These are phyloP conservation scores for Termitomyces sp. DNA, from an alignment of 768 basidiomycete species.

Conservation along the genomic window DNA sequence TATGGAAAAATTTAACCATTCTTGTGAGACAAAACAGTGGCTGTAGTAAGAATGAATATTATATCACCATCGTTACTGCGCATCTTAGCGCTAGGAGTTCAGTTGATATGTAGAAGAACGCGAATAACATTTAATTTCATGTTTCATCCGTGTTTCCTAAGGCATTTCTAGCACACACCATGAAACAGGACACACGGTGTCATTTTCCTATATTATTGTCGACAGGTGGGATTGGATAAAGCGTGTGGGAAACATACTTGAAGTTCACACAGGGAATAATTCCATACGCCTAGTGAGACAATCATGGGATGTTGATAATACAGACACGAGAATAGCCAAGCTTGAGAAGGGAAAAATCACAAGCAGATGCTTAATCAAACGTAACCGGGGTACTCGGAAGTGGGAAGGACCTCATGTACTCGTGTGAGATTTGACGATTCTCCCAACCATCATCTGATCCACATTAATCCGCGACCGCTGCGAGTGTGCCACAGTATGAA, in stretches of 20 bases:
- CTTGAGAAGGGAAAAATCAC: background rate
- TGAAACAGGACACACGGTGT: no score
- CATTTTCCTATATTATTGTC: background rate
- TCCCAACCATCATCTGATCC: background rate
- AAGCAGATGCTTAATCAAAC: background rate
- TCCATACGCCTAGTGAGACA: background rate
- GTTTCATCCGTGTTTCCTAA: background rate
- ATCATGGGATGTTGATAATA: no score
- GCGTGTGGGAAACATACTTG: background rate
- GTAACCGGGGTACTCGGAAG: background rate
- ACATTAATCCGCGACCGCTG: background rate
- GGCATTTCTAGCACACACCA: background rate
- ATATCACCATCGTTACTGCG: background rate
- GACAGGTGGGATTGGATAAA: background rate
- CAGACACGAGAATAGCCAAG: background rate
- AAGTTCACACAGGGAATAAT: background rate
- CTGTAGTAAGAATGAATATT: background rate
- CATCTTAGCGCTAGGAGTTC: background rate
- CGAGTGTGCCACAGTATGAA: background rate
- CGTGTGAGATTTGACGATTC: background rate
- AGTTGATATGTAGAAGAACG: background rate
- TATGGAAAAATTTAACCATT: background rate
- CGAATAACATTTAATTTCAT: background rate
- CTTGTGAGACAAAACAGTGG: background rate
- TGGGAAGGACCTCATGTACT: background rate